A percentile compares a stretch with the other conserved stretches of the same genome.
These are phyloP conservation scores for Desmodesmus armatus DNA, from an alignment of 139 green algal species.

Conservation along the genomic window DNA sequence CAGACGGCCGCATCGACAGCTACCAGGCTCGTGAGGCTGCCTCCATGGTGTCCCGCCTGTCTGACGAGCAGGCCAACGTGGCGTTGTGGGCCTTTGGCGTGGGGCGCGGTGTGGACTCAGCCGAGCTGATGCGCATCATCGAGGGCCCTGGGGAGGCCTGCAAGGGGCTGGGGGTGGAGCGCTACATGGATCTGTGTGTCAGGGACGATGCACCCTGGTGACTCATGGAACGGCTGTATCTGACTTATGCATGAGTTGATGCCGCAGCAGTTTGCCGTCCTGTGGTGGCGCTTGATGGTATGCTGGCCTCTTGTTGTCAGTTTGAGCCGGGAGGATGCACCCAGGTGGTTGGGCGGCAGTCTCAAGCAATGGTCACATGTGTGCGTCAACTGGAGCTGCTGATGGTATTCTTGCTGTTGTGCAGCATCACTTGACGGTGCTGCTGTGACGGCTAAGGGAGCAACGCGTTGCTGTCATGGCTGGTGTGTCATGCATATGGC, in stretches of 20 bases:
- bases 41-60: slow-evolving; percentile 57
- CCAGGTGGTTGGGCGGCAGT: too few relatives aligned
- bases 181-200: slow-evolving; percentile 72
- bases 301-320: too few relatives aligned
- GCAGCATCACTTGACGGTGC: not conserved
- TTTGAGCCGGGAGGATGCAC: too few relatives aligned
- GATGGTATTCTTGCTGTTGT: not conserved
- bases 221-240: not conserved
- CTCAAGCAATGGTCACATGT: too few relatives aligned
- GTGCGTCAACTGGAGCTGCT: not conserved
- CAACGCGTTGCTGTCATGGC: too few relatives aligned
- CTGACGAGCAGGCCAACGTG: slow-evolving; percentile 71
- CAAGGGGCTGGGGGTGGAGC: slow-evolving; percentile 15
- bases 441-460: not conserved
- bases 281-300: not conserved
- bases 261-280: not conserved
- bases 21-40: slow-evolving; percentile 54
- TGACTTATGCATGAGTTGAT: not conserved
- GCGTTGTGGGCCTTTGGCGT: slow-evolving; percentile 78
- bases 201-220: slow-evolving; percentile 76
- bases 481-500: too few relatives aligned
- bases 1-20: not conserved
- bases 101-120: slow-evolving; percentile 77
- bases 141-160: slow-evolving; percentile 12
- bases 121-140: slow-evolving; percentile 31